Base-by-base conservation (phyloP, 1,139 yeast genomes). In the Tardiomyces depauwii region DNA sequence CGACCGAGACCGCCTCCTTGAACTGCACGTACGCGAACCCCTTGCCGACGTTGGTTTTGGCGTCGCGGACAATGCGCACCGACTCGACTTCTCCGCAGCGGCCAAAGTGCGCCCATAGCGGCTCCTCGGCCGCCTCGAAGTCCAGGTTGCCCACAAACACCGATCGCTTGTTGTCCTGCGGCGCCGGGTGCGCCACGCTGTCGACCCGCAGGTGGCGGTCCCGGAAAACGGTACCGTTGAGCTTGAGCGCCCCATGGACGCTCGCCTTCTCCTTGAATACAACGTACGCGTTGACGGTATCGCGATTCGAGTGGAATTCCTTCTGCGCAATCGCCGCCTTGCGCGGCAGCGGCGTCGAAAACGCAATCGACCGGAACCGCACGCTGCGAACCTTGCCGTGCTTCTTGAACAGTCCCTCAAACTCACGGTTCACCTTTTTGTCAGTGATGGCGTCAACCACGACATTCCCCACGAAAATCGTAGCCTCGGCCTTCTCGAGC, bases 11-110 rank as follows among this genome's bases (percentile, higher is more conserved):
- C 23, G 89, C 69, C 64, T 89, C 96, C 52, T 73, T 76, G 68
- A 89, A 93, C 65, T 91, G 97, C 32, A 93, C 88, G 63, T 88
- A 85, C 4, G 96, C 98, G 69, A 93, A 89, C 3, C 99, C 99
- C 67, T 91, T 93, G 55, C 98, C 99, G 52, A 91, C 72, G 58
- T 93, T 91, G 27, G 97, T 91, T 66, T 86, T 86, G 18, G 95
- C 68, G 63, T 93, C 98, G 60, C 99, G 79, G 33, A 93, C 77
- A 45, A 93, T 74, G 62, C 99, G 77, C 23, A 89, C 96, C 52
- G 86, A 82, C 62, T 88, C 96, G 46, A 93, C 82, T 40, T 76
- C 76, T 42, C 87, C 88, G 54, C 82, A 73, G 2, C 62, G 55
- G 54, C 72, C 74, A 66, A 93, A 93, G 63, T 83, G 87, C 49